phyloP scores from a whole-genome alignment of 495 filamentous ascomycete species.

The Viridothelium virens region DNA sequence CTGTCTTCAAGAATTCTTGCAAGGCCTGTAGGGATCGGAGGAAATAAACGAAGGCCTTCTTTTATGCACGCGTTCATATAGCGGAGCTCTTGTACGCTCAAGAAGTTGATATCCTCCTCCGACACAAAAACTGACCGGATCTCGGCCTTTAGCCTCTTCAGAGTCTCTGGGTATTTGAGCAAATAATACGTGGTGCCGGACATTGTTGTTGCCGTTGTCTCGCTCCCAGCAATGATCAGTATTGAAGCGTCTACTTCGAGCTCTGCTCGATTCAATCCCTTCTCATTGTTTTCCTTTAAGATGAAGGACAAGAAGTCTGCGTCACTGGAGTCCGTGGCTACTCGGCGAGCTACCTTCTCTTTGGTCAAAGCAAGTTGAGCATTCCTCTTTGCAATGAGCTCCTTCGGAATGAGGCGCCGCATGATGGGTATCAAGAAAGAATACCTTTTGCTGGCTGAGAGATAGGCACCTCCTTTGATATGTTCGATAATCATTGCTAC shows the following conservation, averaged over 20 bases:
- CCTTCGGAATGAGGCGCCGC: neutral
- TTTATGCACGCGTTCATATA: conserved; percentile 44
- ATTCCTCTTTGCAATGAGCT: conserved; percentile 24
- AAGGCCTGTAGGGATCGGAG: conserved; percentile 33
- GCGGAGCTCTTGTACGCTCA: conserved; percentile 35
- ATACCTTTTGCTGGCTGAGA: conserved; percentile 21
- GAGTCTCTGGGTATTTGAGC: conserved; percentile 23
- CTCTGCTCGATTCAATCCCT: neutral
- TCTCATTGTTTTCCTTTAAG: conserved; percentile 10
- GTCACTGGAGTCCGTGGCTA: conserved; percentile 20
- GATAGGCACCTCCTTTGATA: conserved; percentile 27
- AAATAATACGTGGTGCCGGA: conserved; percentile 28
- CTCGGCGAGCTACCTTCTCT: conserved; percentile 28
- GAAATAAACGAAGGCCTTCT: conserved; percentile 49
- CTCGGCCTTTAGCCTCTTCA: conserved; percentile 21
- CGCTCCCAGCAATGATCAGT: conserved; percentile 34
- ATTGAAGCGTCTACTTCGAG: conserved; percentile 27
- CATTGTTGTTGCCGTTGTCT: conserved; percentile 32
- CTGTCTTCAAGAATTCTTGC: conserved; percentile 16
- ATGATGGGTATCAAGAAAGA: neutral
- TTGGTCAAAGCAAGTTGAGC: conserved; percentile 23
- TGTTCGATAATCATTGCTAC: conserved; percentile 29
- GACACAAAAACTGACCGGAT: conserved; percentile 23
- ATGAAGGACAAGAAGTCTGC: conserved; percentile 33
- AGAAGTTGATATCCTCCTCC: conserved; percentile 28